Conservation (phyloP, 495 filamentous ascomycete species). For the Elaphomyces granulatus region DNA sequence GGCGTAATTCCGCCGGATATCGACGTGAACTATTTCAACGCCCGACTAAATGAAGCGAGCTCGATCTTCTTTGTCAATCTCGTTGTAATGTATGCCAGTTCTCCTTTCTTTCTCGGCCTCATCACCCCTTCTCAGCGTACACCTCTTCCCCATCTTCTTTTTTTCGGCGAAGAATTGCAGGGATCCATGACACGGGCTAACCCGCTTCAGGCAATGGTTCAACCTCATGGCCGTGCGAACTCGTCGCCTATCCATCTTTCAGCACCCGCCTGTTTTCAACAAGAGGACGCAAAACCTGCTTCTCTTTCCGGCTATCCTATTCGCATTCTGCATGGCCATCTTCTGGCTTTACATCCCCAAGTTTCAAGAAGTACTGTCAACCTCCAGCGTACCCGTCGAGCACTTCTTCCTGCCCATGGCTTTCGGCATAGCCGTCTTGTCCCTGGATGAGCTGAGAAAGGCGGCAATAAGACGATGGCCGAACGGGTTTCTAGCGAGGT, state of each 20-base stretch:
- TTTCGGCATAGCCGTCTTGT: constrained; percentile 45
- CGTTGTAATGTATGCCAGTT: constrained; percentile 42
- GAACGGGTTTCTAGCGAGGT: constrained; percentile 25
- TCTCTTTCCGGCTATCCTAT: constrained; percentile 48
- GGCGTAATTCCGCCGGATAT: constrained; percentile 32
- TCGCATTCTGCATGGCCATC: constrained; percentile 46
- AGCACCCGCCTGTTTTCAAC: constrained; percentile 47
- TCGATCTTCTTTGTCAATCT: constrained; percentile 63
- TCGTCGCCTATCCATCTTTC: constrained; percentile 48
- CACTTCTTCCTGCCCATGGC: constrained; percentile 52
- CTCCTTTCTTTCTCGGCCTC: constrained; percentile 12
- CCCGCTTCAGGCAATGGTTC: constrained; percentile 59
- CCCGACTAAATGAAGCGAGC: constrained; percentile 40
- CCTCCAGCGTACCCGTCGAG: constrained; percentile 43
- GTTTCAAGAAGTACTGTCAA: constrained; percentile 39
- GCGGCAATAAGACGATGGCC: constrained; percentile 35
- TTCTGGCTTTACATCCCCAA: constrained; percentile 48
- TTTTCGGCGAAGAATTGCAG: too few relatives aligned
- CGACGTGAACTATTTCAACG: constrained; percentile 31
- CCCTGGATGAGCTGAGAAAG: constrained; percentile 46
- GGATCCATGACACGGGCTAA: too few relatives aligned
- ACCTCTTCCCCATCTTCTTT: constrained; percentile 21
- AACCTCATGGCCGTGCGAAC: constrained; percentile 51
- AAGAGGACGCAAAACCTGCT: constrained; percentile 43
- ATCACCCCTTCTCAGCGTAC: too few relatives aligned